Percentiles rank a stretch among this genome's conserved stretches.
Evolutionary conservation across 345 rosid genomes (phyloP).

Genomic region (Citrus maxima): DNA sequence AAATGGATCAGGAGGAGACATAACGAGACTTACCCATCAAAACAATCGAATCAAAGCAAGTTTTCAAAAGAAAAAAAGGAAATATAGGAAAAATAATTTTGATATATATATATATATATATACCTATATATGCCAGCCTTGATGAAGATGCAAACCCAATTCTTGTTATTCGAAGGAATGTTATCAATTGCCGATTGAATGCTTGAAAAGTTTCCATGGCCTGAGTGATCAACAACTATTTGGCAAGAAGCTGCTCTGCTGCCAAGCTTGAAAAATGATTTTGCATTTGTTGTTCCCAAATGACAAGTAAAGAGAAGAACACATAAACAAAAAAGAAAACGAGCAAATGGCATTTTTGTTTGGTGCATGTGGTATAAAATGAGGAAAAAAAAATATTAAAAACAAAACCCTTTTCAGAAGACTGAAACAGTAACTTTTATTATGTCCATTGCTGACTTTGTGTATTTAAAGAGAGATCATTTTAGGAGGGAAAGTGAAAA

Average conservation of each 20-base stretch:
- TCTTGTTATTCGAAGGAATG: constrained; percentile 39
- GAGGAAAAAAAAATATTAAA: neutral
- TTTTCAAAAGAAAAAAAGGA: no score
- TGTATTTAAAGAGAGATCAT: neutral
- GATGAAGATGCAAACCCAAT: constrained; percentile 55
- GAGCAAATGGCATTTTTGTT: neutral
- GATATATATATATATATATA: neutral
- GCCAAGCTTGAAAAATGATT: neutral
- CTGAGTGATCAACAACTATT: constrained; percentile 41
- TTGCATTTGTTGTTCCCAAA: neutral
- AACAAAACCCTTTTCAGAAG: neutral
- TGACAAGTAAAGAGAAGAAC: neutral
- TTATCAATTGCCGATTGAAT: constrained; percentile 61
- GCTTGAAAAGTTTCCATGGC: constrained; percentile 47
- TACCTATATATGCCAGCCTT: constrained; percentile 53
- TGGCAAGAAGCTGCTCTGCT: neutral
- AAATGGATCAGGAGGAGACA: neutral
- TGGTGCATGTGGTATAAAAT: no score
- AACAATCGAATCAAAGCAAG: no score
- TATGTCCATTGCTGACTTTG: neutral
- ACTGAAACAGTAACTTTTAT: neutral
- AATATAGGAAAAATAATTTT: neutral
- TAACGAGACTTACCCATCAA: neutral
- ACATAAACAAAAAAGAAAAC: neutral
- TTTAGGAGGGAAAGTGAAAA: neutral